Base-by-base conservation (phyloP, 768 basidiomycete species). In the Crucibulum laeve region DNA sequence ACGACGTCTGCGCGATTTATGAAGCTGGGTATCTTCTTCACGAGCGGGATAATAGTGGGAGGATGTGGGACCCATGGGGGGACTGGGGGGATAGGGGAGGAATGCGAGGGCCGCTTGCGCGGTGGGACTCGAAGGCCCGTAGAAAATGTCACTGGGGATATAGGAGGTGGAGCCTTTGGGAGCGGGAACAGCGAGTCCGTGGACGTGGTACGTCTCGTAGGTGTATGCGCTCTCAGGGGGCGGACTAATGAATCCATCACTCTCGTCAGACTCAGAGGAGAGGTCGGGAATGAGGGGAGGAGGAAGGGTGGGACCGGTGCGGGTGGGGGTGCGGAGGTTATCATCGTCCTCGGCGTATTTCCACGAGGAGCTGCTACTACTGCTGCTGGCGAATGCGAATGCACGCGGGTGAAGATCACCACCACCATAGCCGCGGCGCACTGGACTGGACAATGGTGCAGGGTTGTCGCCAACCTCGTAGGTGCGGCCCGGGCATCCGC, bases 401-500 rank as follows among this genome's bases (percentile, higher is more conserved):
- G 69, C 68, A 30, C 74, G 62, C 3, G 78, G 74, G 52, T 80
- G 78, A 18, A 70, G 59, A 34, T 74, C 71, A 21, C 60, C 64
- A 38, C 69, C 64, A 47, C 55, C 51, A 40, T 53, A 51, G 25
- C 55, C 50, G 42, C 53, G 53, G 42, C 47, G 50, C 5, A 32
- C 42, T 38, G 49, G 26, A 42, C 48, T 47, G 26, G 49, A 42
- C 23, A 47, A 45, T 30, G 52, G n/a, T 25, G 25, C 7, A n/a
- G 39, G 39, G 19, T 50, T 46, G 41, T 71, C 76, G 41, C 70
- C 74, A 40, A 77, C 68, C 47, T 63, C 62, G 55, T 86, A 87
- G 4, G 83, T 86, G 49, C 81, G 74, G 21, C 84, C 84, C 39
- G 83, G 82, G 57, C 82, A 85, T 23, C 86, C 86, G 47, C 89